phyloP scores from a whole-genome alignment of 495 filamentous ascomycete species.

The Aspergillus wentii region DNA sequence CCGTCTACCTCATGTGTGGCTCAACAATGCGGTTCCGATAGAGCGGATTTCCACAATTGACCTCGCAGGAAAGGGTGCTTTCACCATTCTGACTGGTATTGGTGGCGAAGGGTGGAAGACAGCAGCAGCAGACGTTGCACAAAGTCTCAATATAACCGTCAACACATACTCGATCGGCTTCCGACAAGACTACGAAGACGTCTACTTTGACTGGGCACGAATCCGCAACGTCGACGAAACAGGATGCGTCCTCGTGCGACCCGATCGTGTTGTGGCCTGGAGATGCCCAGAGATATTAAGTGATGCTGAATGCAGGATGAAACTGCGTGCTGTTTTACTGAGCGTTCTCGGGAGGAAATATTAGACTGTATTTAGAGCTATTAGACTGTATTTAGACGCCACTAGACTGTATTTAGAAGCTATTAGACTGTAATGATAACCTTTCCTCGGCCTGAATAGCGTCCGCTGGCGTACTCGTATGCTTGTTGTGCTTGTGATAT shows the following conservation, averaged over 20 bases:
- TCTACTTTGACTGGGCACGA: slow-evolving; percentile 47
- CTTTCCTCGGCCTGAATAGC: too few relatives aligned
- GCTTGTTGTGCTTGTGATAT: too few relatives aligned
- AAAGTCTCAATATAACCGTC: slow-evolving; percentile 31
- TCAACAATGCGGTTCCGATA: slow-evolving; percentile 36
- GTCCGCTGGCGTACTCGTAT: too few relatives aligned
- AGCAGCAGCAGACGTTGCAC: slow-evolving; percentile 29
- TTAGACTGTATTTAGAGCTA: background rate
- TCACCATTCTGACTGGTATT: slow-evolving; percentile 44
- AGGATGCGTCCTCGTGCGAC: slow-evolving; percentile 45
- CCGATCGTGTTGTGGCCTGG: slow-evolving; percentile 47
- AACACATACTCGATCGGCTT: slow-evolving; percentile 42
- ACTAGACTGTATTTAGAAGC: too few relatives aligned
- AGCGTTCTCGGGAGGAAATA: slow-evolving; percentile 16
- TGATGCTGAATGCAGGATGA: slow-evolving; percentile 6
- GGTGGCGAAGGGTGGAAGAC: slow-evolving; percentile 44
- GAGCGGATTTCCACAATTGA: slow-evolving; percentile 46
- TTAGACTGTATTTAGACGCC: background rate
- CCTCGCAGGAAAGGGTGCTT: slow-evolving; percentile 45
- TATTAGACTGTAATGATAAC: too few relatives aligned
- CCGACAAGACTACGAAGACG: slow-evolving; percentile 46
- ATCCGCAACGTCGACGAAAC: slow-evolving; percentile 43
- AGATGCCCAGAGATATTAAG: slow-evolving; percentile 5
- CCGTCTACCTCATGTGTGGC: slow-evolving; percentile 50
- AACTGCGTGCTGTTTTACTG: slow-evolving; percentile 11